phyloP scores from a whole-genome alignment of 2,329 filamentous ascomycete genomes.

The Mollisia scopiformis region DNA sequence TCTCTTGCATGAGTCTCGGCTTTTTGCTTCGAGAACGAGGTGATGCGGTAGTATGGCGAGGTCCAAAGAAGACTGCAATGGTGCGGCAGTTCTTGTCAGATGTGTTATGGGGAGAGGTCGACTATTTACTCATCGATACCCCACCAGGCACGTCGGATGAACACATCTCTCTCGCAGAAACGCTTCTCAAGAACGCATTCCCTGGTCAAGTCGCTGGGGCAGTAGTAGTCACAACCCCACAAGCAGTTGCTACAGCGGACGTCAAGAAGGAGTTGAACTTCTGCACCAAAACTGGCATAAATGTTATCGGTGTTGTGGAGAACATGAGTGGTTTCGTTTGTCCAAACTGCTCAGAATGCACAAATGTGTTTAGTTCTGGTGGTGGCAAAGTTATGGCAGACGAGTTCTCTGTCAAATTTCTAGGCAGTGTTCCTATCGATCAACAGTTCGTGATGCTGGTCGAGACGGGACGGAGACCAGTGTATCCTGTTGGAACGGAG shows the following conservation, averaged over 20 bases:
- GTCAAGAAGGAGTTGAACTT: conserved; percentile 89
- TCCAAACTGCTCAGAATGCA: conserved; percentile 79
- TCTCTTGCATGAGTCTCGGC: conserved; percentile 89
- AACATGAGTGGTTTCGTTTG: conserved; percentile 97
- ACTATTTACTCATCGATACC: conserved; percentile 93
- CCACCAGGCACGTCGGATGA: conserved; percentile 96
- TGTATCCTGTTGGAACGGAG: conserved; percentile 70
- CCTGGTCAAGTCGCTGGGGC: conserved; percentile 79
- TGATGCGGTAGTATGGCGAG: conserved; percentile 95
- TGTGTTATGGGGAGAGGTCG: conserved; percentile 84
- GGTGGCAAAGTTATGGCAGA: conserved; percentile 87
- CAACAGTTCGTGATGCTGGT: conserved; percentile 87
- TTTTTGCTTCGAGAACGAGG: conserved; percentile 83
- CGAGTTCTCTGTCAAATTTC: conserved; percentile 81
- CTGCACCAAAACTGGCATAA: conserved; percentile 79
- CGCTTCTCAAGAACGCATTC: conserved; percentile 65
- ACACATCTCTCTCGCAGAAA: conserved; percentile 93
- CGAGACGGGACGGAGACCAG: conserved; percentile 69
- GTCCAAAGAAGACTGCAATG: conserved; percentile 99
- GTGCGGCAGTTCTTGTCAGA: conserved; percentile 94
- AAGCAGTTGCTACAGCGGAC: conserved; percentile 90
- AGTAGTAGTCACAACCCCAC: conserved; percentile 93
- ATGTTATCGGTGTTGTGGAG: conserved; percentile 89
- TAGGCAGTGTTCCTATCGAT: conserved; percentile 90
- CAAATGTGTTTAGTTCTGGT: conserved; percentile 89